Conservation (phyloP, 805 yeast genomes). For the Lipomyces anomalus region DNA sequence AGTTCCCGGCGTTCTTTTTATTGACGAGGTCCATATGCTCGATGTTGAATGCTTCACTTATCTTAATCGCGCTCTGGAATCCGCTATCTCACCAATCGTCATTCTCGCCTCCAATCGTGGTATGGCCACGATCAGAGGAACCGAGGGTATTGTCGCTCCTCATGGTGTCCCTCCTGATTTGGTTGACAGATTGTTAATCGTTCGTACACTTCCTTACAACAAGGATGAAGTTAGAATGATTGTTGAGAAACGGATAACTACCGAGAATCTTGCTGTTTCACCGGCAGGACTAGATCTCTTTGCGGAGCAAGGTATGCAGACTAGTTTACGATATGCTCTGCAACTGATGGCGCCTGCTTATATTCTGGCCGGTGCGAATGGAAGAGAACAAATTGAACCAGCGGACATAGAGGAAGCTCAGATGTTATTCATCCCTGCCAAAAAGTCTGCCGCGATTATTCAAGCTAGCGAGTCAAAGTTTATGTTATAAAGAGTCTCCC, state of each 20-base stretch:
- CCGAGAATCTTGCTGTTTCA: slow-evolving; percentile 64
- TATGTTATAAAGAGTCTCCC: neutral
- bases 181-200: slow-evolving; percentile 83
- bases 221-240: slow-evolving; percentile 77
- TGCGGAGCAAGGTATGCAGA: slow-evolving; percentile 65
- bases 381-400: slow-evolving; percentile 60
- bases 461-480: slow-evolving; percentile 1
- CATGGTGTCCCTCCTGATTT: slow-evolving; percentile 97
- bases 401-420: slow-evolving; percentile 82
- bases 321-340: slow-evolving; percentile 85
- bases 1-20: slow-evolving; percentile 95
- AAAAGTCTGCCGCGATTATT: slow-evolving; percentile 68
- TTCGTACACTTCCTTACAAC: slow-evolving; percentile 84
- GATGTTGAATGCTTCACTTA: slow-evolving; percentile 96
- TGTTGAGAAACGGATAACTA: slow-evolving; percentile 70
- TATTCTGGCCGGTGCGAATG: slow-evolving; percentile 66
- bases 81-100: slow-evolving; percentile 87
- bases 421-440: slow-evolving; percentile 75
- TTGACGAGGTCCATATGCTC: slow-evolving; percentile 97
- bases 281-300: slow-evolving; percentile 68
- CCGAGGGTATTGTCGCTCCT: slow-evolving; percentile 76
- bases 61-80: slow-evolving; percentile 87
- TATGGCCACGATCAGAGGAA: slow-evolving; percentile 83
- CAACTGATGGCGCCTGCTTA: slow-evolving; percentile 90
- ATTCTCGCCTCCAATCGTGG: slow-evolving; percentile 96